These are phyloP conservation scores for Nakaseomyces kungkrabaensis DNA, from an alignment of 1,139 yeast genomes.

Conservation along the genomic window DNA sequence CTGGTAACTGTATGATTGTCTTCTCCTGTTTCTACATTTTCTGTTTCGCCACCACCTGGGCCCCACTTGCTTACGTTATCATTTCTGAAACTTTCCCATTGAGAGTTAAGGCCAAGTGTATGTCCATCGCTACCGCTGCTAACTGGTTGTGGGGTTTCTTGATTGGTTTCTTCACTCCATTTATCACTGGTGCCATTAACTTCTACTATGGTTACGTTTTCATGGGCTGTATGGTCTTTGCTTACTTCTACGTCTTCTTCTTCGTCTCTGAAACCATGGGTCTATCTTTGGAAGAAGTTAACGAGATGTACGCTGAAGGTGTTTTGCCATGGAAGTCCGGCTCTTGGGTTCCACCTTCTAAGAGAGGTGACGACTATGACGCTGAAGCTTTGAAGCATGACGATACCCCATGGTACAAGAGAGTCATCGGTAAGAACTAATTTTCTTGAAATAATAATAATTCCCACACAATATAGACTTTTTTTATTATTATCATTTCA, in stretches of 20 bases:
- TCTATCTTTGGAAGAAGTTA: slow-evolving; percentile 59
- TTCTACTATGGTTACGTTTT: slow-evolving; percentile 59
- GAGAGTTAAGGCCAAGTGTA: slow-evolving; percentile 66
- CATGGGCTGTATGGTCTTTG: slow-evolving; percentile 54
- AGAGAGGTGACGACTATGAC: slow-evolving; percentile 27
- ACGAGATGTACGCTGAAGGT: slow-evolving; percentile 41
- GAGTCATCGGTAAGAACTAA: slow-evolving; percentile 12
- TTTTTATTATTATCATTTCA: not conserved
- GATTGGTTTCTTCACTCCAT: slow-evolving; percentile 65
- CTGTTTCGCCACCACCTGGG: slow-evolving; percentile 80
- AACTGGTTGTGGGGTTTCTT: slow-evolving; percentile 75
- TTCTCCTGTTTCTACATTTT: slow-evolving; percentile 68
- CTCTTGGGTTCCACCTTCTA: slow-evolving; percentile 21
- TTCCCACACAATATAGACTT: too few species aligned
- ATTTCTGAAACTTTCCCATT: slow-evolving; percentile 70
- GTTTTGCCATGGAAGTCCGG: slow-evolving; percentile 39
- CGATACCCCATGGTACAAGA: slow-evolving; percentile 18
- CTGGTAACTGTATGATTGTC: slow-evolving; percentile 70
- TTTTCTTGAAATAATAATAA: not conserved
- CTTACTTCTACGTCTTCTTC: slow-evolving; percentile 54
- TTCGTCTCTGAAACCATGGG: slow-evolving; percentile 64
- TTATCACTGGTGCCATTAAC: slow-evolving; percentile 40
- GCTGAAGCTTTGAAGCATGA: slow-evolving; percentile 14
- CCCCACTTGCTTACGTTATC: slow-evolving; percentile 66
- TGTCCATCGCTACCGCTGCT: slow-evolving; percentile 61